Conservation (phyloP, 306 rosid species). For the Vigna mungo region DNA sequence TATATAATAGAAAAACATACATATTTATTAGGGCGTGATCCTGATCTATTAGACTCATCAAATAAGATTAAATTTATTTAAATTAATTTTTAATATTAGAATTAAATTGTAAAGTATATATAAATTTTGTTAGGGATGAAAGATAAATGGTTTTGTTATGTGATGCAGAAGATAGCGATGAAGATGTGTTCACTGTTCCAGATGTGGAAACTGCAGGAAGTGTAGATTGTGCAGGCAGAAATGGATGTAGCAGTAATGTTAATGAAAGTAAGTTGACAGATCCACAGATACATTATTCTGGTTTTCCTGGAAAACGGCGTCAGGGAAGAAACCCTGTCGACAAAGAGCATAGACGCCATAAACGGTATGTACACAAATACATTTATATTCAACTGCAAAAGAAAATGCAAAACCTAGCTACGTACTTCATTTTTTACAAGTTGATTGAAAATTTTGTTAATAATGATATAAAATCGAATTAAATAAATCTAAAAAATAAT, state of each 20-base stretch:
- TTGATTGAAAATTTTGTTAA: too few species aligned
- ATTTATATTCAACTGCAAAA: neutral
- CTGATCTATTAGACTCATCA: too few species aligned
- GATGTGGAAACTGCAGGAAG: conserved; percentile 50
- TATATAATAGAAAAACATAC: too few species aligned
- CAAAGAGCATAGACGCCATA: conserved; percentile 67
- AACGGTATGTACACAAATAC: conserved; percentile 52
- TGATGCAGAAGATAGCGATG: conserved; percentile 64
- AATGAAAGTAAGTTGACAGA: conserved; percentile 39
- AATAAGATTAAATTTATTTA: too few species aligned
- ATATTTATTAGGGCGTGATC: too few species aligned
- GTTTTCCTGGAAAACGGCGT: conserved; percentile 47
- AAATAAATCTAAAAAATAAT: too few species aligned
- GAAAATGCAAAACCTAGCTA: neutral
- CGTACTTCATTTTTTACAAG: neutral
- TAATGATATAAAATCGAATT: too few species aligned
- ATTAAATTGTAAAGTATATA: too few species aligned
- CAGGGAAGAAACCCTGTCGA: conserved; percentile 67
- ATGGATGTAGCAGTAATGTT: conserved; percentile 14
- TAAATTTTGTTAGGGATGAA: too few species aligned
- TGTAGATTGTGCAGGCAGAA: neutral
- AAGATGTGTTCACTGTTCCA: conserved; percentile 68
- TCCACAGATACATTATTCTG: conserved; percentile 27
- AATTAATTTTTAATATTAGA: too few species aligned
- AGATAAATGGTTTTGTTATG: neutral